Percentiles rank a stretch among this genome's conserved stretches.
phyloP scores from a whole-genome alignment of 257 asterid species.

The Verbascum thapsus region DNA sequence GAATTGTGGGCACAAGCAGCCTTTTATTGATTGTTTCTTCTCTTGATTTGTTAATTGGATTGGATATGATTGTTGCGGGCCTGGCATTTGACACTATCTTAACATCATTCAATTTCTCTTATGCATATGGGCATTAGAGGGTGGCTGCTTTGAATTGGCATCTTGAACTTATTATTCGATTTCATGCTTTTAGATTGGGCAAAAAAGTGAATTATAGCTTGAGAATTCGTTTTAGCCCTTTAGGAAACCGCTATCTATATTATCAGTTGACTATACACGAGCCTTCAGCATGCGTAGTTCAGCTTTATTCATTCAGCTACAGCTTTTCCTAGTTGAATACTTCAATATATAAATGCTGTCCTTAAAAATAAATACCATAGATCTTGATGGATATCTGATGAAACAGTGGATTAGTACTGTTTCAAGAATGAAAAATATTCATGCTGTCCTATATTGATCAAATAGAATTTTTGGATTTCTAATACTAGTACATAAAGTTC shows the following conservation, averaged over 20 bases:
- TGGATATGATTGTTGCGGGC: too few species aligned
- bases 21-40: too few species aligned
- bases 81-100: too few species aligned
- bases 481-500: background rate
- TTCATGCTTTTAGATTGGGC: background rate
- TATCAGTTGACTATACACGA: too few species aligned
- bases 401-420: conserved; percentile 8
- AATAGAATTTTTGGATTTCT: background rate
- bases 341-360: conserved; percentile 1
- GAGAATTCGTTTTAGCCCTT: too few species aligned
- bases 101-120: background rate
- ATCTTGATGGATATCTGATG: conserved; percentile 4
- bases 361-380: background rate
- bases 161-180: background rate
- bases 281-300: background rate
- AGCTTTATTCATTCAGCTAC: background rate
- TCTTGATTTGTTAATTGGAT: too few species aligned
- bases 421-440: background rate
- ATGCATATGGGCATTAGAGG: conserved; percentile 2
- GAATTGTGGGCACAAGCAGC: too few species aligned
- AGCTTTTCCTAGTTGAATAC: too few species aligned
- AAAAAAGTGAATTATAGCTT: background rate
- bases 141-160: background rate
- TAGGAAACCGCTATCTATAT: too few species aligned
- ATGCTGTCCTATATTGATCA: background rate